Evolutionary conservation across 2,329 filamentous ascomycete genomes (phyloP).

Genomic region (Chaetomiaceae sp.): DNA sequence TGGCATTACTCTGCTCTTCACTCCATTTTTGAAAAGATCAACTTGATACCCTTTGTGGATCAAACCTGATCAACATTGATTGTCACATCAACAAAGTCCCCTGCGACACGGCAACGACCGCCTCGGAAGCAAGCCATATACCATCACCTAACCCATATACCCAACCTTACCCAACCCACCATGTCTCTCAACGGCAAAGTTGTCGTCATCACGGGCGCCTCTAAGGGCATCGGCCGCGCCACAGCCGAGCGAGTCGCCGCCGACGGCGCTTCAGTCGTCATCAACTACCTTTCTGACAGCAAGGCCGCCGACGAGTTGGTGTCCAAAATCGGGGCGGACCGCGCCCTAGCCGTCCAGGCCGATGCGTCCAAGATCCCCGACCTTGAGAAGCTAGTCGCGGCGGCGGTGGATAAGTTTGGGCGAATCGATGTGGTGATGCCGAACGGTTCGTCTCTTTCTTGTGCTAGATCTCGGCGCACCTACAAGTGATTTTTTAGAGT

Average conservation of each 20-base stretch:
- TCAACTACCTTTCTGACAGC: constrained; percentile 46
- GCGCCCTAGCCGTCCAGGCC: constrained; percentile 52
- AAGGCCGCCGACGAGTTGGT: constrained; percentile 47
- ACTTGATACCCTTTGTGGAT: too few species aligned
- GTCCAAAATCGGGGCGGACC: constrained; percentile 42
- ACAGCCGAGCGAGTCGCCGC: constrained; percentile 41
- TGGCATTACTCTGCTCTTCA: too few species aligned
- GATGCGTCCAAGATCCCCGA: constrained; percentile 46
- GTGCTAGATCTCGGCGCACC: too few species aligned
- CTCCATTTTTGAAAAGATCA: too few species aligned
- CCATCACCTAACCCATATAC: too few species aligned
- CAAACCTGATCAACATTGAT: too few species aligned
- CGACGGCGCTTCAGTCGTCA: constrained; percentile 43
- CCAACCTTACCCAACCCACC: too few species aligned
- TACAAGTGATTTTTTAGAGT: too few species aligned
- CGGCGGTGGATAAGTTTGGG: constrained; percentile 46
- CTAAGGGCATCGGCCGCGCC: constrained; percentile 43
- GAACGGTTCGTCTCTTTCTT: constrained; percentile 37
- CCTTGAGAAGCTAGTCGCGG: constrained; percentile 46
- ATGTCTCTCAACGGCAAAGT: constrained; percentile 39
- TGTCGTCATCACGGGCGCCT: constrained; percentile 46
- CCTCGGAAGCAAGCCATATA: too few species aligned
- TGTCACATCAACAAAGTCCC: too few species aligned
- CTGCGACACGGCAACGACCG: too few species aligned
- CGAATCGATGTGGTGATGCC: constrained; percentile 56